Percentiles rank a stretch among this genome's conserved stretches.
Evolutionary conservation across 1,284 basidiomycete genomes (phyloP).

Genomic region (Leccinum huronense): DNA sequence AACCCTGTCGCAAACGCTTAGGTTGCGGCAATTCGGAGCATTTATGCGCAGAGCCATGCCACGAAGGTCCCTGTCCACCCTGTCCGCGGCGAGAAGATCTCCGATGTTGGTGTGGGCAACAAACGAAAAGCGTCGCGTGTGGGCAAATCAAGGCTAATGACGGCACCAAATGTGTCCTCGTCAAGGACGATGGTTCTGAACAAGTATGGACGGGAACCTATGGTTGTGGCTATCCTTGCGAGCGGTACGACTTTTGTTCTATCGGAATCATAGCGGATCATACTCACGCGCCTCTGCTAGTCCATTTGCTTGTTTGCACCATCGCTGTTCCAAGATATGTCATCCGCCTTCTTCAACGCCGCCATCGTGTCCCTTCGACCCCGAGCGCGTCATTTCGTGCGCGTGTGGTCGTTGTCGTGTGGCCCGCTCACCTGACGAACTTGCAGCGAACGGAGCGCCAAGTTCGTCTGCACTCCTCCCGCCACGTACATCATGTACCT

Average conservation of each 20-base stretch:
- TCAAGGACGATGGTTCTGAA: conserved; percentile 30
- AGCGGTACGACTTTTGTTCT: conserved; percentile 42
- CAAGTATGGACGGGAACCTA: conserved; percentile 68
- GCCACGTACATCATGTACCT: conserved; percentile 61
- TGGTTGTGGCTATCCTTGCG: conserved; percentile 63
- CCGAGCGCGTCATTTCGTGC: conserved; percentile 66
- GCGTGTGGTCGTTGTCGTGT: conserved; percentile 69
- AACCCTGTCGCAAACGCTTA: conserved; percentile 57
- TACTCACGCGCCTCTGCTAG: conserved; percentile 37
- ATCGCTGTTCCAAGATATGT: conserved; percentile 65
- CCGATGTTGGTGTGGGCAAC: conserved; percentile 78
- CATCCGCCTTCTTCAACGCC: conserved; percentile 68
- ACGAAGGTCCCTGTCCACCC: conserved; percentile 66
- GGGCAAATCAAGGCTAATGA: conserved; percentile 51
- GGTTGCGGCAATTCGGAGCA: conserved; percentile 67
- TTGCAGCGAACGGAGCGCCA: conserved; percentile 18
- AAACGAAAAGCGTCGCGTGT: conserved; percentile 59
- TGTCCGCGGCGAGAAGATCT: conserved; percentile 58
- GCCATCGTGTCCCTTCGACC: conserved; percentile 71
- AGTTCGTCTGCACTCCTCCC: conserved; percentile 30
- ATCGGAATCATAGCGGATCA: neutral
- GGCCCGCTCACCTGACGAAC: conserved; percentile 45
- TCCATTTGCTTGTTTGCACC: conserved; percentile 72
- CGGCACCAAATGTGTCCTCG: conserved; percentile 15
- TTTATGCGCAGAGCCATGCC: conserved; percentile 60